A percentile compares a stretch with the other conserved stretches of the same genome.
phyloP scores from a whole-genome alignment of 345 rosid species.

The Anastatica hierochuntica region DNA sequence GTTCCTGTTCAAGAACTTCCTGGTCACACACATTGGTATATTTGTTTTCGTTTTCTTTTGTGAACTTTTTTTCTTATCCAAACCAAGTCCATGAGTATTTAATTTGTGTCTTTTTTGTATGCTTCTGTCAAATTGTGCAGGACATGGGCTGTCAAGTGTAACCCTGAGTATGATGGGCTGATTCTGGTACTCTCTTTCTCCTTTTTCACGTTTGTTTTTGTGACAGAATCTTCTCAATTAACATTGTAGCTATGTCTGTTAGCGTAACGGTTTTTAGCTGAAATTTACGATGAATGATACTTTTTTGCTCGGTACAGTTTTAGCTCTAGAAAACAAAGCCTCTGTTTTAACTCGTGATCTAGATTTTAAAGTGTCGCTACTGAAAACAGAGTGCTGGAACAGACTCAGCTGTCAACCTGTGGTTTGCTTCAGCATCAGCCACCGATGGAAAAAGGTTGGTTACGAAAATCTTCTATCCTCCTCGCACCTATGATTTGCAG shows the following conservation, averaged over 20 bases:
- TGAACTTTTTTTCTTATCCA: not conserved
- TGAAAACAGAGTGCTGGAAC: constrained; percentile 80
- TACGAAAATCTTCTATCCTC: constrained; percentile 3
- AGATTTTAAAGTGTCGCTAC: not conserved
- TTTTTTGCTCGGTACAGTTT: not conserved
- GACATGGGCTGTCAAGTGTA: constrained; percentile 85
- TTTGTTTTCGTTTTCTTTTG: constrained; percentile 4
- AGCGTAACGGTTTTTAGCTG: not conserved
- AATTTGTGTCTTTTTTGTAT: constrained; percentile 1
- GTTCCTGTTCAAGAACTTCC: constrained; percentile 59
- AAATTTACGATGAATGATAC: not conserved
- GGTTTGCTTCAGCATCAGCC: constrained; percentile 52
- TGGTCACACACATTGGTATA: constrained; percentile 83
- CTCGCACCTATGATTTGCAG: not conserved
- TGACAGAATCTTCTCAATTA: not conserved
- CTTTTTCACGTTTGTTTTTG: constrained; percentile 6
- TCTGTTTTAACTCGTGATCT: not conserved
- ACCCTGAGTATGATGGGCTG: constrained; percentile 71
- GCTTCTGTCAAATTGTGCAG: constrained; percentile 32
- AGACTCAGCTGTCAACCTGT: constrained; percentile 78
- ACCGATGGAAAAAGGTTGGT: constrained; percentile 44
- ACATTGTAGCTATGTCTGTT: not conserved
- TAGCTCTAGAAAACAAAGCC: not conserved
- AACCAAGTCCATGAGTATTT: not conserved
- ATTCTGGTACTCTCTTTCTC: constrained; percentile 53